Base-by-base conservation (phyloP, 805 yeast genomes). In the Teunomyces aglyptinius region DNA sequence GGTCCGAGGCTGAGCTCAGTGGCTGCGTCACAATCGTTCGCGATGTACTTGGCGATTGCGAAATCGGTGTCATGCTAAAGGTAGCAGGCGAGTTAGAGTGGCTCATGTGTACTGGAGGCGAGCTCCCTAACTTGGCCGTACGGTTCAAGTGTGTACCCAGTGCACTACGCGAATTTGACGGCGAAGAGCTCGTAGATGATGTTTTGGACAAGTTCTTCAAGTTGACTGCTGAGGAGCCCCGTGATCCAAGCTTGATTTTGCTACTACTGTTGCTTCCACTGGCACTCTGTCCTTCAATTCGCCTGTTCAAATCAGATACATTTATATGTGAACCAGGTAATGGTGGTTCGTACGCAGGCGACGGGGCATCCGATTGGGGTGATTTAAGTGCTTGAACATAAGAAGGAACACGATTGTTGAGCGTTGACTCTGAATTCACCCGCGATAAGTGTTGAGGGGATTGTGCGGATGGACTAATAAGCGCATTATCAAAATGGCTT, bases 401-500 rank as follows among this genome's bases (percentile, higher is more conserved):
- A 0, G 96, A 82, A 0, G 98, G 98, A 5, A 92, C 96, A 41
- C 81, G 70, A 24, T n/a, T 41, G 16, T 86, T 82, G 52, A 89
- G 35, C 5, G 33, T 44, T 1, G 32, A 41, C 29, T 67, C 76
- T 1, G 89, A 83, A 44, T 75, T 77, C 12, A 71, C 80, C 46
- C 90, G 71, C 2, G 90, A 82, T 41, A 83, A 61, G 56, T 83
- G 82, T 8, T 67, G 56, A 0, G 78, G 82, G 5, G 39, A 36
- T 19, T 34, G 38, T 3, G n/a, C 6, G 13, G 24, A 10, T 0
- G 90, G 89, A 1, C 86, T 71, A n/a, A 15, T 12, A 13, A 26
- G 13, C 6, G 33, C 28, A 26, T 13, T 26, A 27, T 16, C 42
- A 39, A 38, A 29, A 6, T 39, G 39, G 26, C 8, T 24, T 4